Evolutionary conservation across 176 grass and related monocot genomes (phyloP).

Genomic region (Hordeum marinum): DNA sequence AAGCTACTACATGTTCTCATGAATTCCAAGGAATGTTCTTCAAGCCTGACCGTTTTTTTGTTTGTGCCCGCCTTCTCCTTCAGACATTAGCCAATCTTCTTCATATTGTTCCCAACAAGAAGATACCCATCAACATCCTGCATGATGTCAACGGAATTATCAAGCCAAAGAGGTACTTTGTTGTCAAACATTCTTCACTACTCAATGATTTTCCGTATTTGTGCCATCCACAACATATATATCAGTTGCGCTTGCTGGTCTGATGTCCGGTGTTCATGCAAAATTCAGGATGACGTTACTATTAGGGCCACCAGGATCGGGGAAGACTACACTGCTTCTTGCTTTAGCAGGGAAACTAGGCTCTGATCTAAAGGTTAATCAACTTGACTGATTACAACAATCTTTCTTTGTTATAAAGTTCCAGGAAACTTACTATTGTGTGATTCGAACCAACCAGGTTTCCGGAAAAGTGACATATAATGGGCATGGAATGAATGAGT

Average conservation of each 20-base stretch:
- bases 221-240: background rate
- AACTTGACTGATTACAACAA: background rate
- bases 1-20: background rate
- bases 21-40: background rate
- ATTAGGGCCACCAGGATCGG: conserved; percentile 55
- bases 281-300: conserved; percentile 60
- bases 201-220: background rate
- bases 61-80: background rate
- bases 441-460: conserved; percentile 34
- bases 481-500: conserved; percentile 69
- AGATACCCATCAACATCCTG: conserved; percentile 51
- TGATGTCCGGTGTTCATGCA: background rate
- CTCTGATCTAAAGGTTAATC: conserved; percentile 46
- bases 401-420: background rate
- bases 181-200: background rate
- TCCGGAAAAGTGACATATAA: conserved; percentile 66
- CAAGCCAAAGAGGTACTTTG: conserved; percentile 55
- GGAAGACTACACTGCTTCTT: conserved; percentile 57
- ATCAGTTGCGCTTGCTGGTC: background rate
- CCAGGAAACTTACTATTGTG: background rate
- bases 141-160: conserved; percentile 55
- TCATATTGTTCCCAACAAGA: conserved; percentile 43
- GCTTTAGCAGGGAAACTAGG: conserved; percentile 56
- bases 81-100: conserved; percentile 41
- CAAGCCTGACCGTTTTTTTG: background rate